Conservation (phyloP, 2,329 filamentous ascomycete genomes). For the Pseudopithomyces chartarum region DNA sequence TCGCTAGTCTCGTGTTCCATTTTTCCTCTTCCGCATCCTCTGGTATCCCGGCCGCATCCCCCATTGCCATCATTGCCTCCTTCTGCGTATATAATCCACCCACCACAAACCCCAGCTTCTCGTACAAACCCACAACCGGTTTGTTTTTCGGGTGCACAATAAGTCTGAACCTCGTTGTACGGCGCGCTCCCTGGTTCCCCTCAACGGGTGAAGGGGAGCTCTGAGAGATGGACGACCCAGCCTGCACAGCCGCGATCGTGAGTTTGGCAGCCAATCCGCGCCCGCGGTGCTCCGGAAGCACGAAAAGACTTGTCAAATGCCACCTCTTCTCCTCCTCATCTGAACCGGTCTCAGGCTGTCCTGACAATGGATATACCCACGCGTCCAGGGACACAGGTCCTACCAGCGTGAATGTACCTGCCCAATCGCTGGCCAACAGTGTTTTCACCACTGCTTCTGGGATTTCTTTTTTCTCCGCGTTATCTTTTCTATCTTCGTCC, state of each 20-base stretch:
- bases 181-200: background rate
- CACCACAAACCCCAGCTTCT: constrained; percentile 6
- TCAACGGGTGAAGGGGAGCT: background rate
- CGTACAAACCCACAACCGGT: constrained; percentile 9
- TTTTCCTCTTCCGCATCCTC: constrained; percentile 1
- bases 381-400: constrained; percentile 4
- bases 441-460: background rate
- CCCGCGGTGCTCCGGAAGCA: constrained; percentile 2
- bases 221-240: background rate
- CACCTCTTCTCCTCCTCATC: constrained; percentile 5
- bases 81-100: constrained; percentile 3
- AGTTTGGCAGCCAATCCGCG: constrained; percentile 3
- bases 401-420: constrained; percentile 10
- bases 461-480: no score
- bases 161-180: constrained; percentile 4
- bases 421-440: constrained; percentile 6
- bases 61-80: constrained; percentile 8
- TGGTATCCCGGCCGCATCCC: constrained; percentile 6
- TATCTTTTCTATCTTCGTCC: no score
- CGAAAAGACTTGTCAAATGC: constrained; percentile 11
- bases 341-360: constrained; percentile 4
- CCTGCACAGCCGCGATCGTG: constrained; percentile 4
- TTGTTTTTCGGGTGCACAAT: constrained; percentile 9
- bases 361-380: constrained; percentile 2
- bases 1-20: constrained; percentile 8